A percentile compares a stretch with the other conserved stretches of the same genome.
Conservation (phyloP, 1,139 yeast genomes). For the Yamadazyma siamensis region DNA sequence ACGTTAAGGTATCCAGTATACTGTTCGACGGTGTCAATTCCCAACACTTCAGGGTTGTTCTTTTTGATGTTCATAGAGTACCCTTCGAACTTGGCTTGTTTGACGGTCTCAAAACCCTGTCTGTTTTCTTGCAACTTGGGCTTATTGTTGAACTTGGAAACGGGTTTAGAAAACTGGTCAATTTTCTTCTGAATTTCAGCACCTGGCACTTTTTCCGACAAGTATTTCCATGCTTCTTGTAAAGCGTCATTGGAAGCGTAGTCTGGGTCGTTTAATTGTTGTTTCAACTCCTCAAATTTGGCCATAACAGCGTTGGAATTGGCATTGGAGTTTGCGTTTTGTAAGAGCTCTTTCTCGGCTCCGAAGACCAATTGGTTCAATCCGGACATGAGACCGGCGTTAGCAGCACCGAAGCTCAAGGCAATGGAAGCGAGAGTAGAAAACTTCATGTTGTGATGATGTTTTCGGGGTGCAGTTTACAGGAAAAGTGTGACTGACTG, state of each 20-base stretch:
- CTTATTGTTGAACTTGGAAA: slow-evolving; percentile 9
- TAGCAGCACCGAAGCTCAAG: slow-evolving; percentile 1
- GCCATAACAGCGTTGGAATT: slow-evolving; percentile 7
- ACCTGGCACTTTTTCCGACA: slow-evolving; percentile 18
- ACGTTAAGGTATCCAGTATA: slow-evolving; percentile 66
- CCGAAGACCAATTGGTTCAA: slow-evolving; percentile 5
- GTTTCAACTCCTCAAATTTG: slow-evolving; percentile 7
- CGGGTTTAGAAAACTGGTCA: slow-evolving; percentile 16
- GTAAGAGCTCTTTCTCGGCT: slow-evolving; percentile 1
- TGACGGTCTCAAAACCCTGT: slow-evolving; percentile 19
- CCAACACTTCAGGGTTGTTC: slow-evolving; percentile 40
- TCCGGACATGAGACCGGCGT: slow-evolving; percentile 6
- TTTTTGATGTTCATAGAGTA: slow-evolving; percentile 41
- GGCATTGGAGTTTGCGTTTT: slow-evolving; percentile 2
- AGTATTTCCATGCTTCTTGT: slow-evolving; percentile 24
- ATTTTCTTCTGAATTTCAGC: slow-evolving; percentile 17
- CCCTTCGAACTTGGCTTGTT: slow-evolving; percentile 24
- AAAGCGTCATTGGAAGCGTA: slow-evolving; percentile 8
- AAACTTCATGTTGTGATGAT: slow-evolving; percentile 4
- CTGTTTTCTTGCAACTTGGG: not conserved
- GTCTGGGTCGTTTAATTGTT: slow-evolving; percentile 8
- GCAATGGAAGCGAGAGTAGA: slow-evolving; percentile 5
- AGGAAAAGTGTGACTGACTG: too few relatives aligned
- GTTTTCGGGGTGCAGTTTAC: not conserved
- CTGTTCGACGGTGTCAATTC: slow-evolving; percentile 57